A percentile compares a stretch with the other conserved stretches of the same genome.
These are phyloP conservation scores for Talaromyces albobiverticillius DNA, from an alignment of 2,329 filamentous ascomycete species.

Conservation along the genomic window DNA sequence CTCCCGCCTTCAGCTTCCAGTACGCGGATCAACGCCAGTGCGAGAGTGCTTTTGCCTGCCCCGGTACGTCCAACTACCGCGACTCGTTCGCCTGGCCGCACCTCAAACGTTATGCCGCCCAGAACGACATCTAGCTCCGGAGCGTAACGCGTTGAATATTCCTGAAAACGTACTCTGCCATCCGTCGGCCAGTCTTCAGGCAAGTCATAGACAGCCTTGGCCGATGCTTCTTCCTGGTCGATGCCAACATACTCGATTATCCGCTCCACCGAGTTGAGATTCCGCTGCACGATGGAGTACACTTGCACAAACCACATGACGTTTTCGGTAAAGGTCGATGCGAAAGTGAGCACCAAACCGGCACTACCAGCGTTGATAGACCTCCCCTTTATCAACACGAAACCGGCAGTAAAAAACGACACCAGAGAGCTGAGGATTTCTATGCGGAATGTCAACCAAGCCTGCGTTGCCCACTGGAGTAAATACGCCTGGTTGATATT, in stretches of 20 bases:
- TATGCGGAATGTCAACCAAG: not conserved
- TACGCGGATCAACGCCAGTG: conserved; percentile 30
- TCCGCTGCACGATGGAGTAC: conserved; percentile 3
- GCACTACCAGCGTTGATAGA: not conserved
- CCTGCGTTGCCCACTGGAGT: conserved; percentile 1
- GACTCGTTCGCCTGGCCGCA: conserved; percentile 26
- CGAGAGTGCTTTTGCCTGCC: conserved; percentile 33
- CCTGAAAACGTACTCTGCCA: not conserved
- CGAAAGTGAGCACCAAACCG: conserved; percentile 1
- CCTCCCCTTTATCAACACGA: not conserved
- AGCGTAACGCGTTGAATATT: conserved; percentile 1
- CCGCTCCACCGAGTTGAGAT: conserved; percentile 6
- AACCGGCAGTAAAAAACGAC: conserved; percentile 3
- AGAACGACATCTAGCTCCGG: conserved; percentile 19
- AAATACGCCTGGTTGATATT: conserved; percentile 3
- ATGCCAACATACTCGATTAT: not conserved
- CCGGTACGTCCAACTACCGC: conserved; percentile 35
- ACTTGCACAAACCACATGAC: conserved; percentile 8
- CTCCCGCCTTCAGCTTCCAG: conserved; percentile 25
- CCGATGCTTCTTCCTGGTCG: not conserved
- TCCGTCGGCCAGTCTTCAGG: not conserved
- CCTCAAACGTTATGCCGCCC: conserved; percentile 24
- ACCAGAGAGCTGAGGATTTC: not conserved
- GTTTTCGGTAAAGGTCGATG: not conserved
- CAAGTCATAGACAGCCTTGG: not conserved